Evolutionary conservation across 371 early-diverging fungal genomes (phyloP), one percentile per base, ranked within the genome.

Genomic region (Amoeboaphelidium protococcarum): DNA sequence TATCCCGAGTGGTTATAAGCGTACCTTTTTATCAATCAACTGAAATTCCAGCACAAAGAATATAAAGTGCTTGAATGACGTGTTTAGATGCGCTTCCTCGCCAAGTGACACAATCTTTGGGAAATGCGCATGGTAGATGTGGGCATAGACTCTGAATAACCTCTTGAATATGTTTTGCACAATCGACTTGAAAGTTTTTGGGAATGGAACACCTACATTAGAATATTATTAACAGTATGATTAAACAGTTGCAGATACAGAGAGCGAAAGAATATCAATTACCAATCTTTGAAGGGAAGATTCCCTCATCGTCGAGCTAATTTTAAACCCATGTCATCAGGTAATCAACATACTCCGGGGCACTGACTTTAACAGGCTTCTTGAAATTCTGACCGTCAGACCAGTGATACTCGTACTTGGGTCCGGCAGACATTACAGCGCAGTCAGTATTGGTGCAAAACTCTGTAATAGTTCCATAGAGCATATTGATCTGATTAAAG

Each of bases 401-500:
- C 85, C 86, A 86, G 43, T 73, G 69, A 55, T 79, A 86, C 49
- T 80, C 82, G 60, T 73, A 45, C 45, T 45, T 45, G 10, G 23
- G 45, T 10, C 88, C 86, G 10, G 86, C 88, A 13, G 78, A 72
- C 88, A 87, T 87, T 44, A 71, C 63, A 0, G 85, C 80, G 54
- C 88, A 87, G 13, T 64, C 62, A 43, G 71, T 67, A 20, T 77
- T 72, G 0, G 85, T 87, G 58, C 94, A 92, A 60, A 80, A 65
- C 57, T 86, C 81, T 31, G 77, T 71, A 46, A 86, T 69, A 2
- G 83, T 73, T 43, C 80, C 81, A 56, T 80, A 87, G 10, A 87
- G 61, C 72, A 86, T 69, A 63, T 83, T 87, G 51, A 79, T 69
- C 54, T 87, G 85, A 65, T 84, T 82, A 66, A 75, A 85, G 57